phyloP scores from a whole-genome alignment of 495 filamentous ascomycete genomes.

The Barbatosphaeria neglecta region DNA sequence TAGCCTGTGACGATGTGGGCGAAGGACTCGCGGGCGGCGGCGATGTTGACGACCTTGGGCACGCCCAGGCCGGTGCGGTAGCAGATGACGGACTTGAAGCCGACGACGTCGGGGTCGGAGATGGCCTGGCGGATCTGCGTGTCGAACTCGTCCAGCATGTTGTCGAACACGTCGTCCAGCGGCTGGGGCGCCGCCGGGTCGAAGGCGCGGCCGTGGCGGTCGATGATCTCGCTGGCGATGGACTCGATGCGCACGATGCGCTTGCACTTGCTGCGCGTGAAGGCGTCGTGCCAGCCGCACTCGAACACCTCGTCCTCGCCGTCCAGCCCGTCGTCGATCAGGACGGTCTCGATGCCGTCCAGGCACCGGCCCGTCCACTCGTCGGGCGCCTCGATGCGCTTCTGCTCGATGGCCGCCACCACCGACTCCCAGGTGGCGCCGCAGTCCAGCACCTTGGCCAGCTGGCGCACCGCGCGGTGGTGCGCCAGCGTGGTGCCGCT shows the following conservation, averaged over 20 bases:
- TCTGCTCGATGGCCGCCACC: conserved; percentile 43
- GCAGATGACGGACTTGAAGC: conserved; percentile 78
- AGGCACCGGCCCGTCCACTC: conserved; percentile 55
- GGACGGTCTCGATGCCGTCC: conserved; percentile 59
- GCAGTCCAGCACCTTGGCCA: conserved; percentile 51
- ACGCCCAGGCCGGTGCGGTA: conserved; percentile 69
- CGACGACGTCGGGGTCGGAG: conserved; percentile 57
- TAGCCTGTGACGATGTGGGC: conserved; percentile 15
- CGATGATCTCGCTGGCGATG: conserved; percentile 54
- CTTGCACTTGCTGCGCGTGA: conserved; percentile 50
- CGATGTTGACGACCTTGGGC: conserved; percentile 12
- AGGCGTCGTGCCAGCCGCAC: conserved; percentile 61
- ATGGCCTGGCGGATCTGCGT: conserved; percentile 39
- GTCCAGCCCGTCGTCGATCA: conserved; percentile 71
- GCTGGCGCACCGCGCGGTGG: conserved; percentile 56
- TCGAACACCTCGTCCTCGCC: conserved; percentile 41
- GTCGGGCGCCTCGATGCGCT: conserved; percentile 42
- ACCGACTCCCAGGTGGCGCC: conserved; percentile 51
- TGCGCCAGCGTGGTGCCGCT: conserved; percentile 50
- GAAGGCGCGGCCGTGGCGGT: conserved; percentile 23
- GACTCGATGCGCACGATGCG: conserved; percentile 77
- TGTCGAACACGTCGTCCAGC: conserved; percentile 18
- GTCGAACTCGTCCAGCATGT: conserved; percentile 18
- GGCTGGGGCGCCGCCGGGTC: conserved; percentile 10
- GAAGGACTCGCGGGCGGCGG: conserved; percentile 13